Conservation (phyloP, 2,329 filamentous ascomycete species). For the Penicillium sp. region DNA sequence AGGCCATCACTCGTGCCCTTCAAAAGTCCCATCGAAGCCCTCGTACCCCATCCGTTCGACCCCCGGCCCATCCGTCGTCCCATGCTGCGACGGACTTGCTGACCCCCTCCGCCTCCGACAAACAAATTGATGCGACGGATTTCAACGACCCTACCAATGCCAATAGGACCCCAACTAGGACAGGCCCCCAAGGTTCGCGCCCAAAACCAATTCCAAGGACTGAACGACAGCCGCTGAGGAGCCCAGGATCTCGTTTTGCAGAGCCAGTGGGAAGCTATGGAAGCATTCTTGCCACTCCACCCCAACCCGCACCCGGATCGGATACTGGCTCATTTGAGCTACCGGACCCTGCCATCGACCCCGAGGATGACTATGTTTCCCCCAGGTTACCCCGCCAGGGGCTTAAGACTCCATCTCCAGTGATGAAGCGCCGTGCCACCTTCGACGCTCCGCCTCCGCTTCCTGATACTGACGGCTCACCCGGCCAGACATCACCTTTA, state of each 20-base stretch:
- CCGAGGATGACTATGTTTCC: conserved; percentile 32
- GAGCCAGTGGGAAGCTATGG: conserved; percentile 60
- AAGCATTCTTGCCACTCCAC: conserved; percentile 64
- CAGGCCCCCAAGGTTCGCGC: conserved; percentile 13
- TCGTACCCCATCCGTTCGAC: conserved; percentile 50
- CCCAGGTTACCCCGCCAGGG: conserved; percentile 23
- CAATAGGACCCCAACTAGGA: conserved; percentile 8
- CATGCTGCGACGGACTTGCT: conserved; percentile 15
- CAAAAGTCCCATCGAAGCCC: conserved; percentile 57
- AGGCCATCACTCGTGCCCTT: conserved; percentile 76
- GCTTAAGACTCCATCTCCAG: conserved; percentile 31
- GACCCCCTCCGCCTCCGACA: conserved; percentile 26
- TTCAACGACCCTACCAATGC: conserved; percentile 18
- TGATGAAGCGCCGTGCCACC: conserved; percentile 22
- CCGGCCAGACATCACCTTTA: conserved; percentile 13
- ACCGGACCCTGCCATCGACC: conserved; percentile 64
- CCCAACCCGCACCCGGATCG: conserved; percentile 35
- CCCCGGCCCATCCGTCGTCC: conserved; percentile 22
- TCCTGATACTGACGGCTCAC: neutral
- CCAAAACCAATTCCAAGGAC: conserved; percentile 44
- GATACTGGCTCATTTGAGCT: conserved; percentile 60
- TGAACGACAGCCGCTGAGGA: conserved; percentile 42
- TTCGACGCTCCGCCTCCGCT: conserved; percentile 12
- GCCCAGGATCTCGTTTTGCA: conserved; percentile 39
- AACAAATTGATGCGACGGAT: conserved; percentile 21